Evolutionary conservation across 768 basidiomycete genomes (phyloP), one percentile per base, ranked within the genome.

Genomic region (Chalciporus piperatus): DNA sequence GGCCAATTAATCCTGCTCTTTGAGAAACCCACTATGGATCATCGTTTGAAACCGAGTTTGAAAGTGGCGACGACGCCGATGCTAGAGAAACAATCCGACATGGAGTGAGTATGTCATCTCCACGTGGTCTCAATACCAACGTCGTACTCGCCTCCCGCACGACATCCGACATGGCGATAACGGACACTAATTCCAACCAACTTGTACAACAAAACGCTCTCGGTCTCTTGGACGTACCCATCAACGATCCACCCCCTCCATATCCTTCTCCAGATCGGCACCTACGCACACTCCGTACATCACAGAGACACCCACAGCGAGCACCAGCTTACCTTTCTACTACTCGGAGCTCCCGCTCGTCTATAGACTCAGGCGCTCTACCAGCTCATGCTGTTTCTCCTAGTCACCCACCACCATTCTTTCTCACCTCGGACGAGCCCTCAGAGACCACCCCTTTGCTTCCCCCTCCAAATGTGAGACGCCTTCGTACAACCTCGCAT

Each of bases 191-290:
- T 27, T 39, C 16, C 22, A 19, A 25, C 22, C 17, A 35, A 30
- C 16, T 14, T 5, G n/a, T 19, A 41, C 33, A 37, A 23, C 51
- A 51, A 11, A 53, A 50, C 16, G 45, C 47, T 3, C 22, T 58
- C 13, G 51, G 54, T 37, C 47, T 56, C 0, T 44, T 57, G 23
- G 61, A 59, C 17, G 40, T 39, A 1, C 43, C 59, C 2, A 48
- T 51, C 6, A 50, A 67, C 10, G 86, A 89, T 57, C 87, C 87
- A 3, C 87, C 87, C 10, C 87, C 87, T 0, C 87, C 87, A 2
- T 89, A 89, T 65, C 86, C 85, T 17, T 72, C 75, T 1, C 70
- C 66, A 30, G 65, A 76, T 52, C 72, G 81, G 19, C 77, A 79
- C 33, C 49, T 67, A 7, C 68, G 76, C 47, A 52, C 70, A 41